Percentiles rank a stretch among this genome's conserved stretches.
Conservation (phyloP, 768 basidiomycete species). For the Agaricus sinodeliciosus region DNA sequence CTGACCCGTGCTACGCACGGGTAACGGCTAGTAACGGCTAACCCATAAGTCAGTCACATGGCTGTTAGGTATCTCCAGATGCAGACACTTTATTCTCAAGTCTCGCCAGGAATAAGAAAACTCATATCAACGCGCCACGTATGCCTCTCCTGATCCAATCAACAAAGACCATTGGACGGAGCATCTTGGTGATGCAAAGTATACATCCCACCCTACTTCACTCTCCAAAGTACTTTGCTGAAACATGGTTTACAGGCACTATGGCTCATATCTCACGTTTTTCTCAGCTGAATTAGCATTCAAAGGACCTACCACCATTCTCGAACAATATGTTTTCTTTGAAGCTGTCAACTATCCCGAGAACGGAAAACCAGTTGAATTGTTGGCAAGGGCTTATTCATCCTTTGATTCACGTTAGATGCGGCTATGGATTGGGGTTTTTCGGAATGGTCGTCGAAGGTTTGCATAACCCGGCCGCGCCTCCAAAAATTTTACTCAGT, state of each 20-base stretch:
- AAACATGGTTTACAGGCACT: constrained; percentile 36
- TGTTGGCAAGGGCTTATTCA: constrained; percentile 59
- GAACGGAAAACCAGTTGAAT: constrained; percentile 14
- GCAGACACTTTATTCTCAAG: constrained; percentile 26
- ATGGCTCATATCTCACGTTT: constrained; percentile 49
- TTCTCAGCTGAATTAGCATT: constrained; percentile 38
- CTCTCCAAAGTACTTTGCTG: background rate
- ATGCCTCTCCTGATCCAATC: constrained; percentile 39
- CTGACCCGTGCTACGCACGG: too few relatives aligned
- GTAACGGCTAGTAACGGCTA: too few relatives aligned
- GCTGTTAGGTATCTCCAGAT: constrained; percentile 44
- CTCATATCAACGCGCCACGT: constrained; percentile 28
- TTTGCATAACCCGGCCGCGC: constrained; percentile 14
- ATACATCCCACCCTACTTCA: constrained; percentile 10
- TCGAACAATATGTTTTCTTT: constrained; percentile 63
- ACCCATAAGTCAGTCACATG: too few relatives aligned
- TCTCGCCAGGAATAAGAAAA: constrained; percentile 31
- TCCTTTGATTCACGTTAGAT: constrained; percentile 59
- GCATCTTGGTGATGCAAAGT: constrained; percentile 55
- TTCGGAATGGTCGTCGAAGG: constrained; percentile 60
- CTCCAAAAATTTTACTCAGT: background rate
- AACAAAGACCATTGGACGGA: constrained; percentile 41
- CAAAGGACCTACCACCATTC: constrained; percentile 32
- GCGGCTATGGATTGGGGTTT: constrained; percentile 54
- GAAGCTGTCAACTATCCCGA: constrained; percentile 37